Conservation (phyloP, 2,329 filamentous ascomycete genomes). For the Claviceps lovelessii region DNA sequence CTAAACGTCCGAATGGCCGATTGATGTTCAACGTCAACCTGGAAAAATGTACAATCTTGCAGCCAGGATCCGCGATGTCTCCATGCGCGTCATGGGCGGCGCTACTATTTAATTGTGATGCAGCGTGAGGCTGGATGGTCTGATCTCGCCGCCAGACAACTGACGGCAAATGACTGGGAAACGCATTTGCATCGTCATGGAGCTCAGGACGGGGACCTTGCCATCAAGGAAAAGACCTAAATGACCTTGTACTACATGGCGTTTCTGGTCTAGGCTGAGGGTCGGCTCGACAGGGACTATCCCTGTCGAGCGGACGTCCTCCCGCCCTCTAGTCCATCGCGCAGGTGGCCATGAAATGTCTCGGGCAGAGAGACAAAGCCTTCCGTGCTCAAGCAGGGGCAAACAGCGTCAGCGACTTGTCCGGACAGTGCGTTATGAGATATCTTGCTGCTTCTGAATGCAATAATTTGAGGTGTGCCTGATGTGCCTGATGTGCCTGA, state of each 20-base stretch:
- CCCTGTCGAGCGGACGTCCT: slow-evolving; percentile 6
- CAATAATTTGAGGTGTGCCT: not conserved
- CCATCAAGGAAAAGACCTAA: not conserved
- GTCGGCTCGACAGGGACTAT: not conserved
- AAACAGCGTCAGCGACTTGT: not conserved
- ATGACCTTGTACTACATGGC: not conserved
- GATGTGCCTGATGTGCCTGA: not conserved
- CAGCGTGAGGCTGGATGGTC: not conserved
- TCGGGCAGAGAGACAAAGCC: slow-evolving; percentile 5
- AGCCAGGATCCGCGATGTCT: not conserved
- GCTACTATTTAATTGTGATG: not conserved
- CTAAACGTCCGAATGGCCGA: not conserved
- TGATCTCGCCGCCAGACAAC: not conserved
- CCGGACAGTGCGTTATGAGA: not conserved
- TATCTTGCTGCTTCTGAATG: not conserved
- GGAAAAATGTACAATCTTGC: not conserved
- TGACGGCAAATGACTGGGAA: not conserved
- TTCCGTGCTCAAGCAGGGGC: not conserved
- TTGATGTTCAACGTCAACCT: not conserved
- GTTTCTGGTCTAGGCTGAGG: not conserved
- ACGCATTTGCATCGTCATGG: not conserved
- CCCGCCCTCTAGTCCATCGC: slow-evolving; percentile 3
- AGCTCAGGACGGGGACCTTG: not conserved
- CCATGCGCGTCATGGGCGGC: not conserved
- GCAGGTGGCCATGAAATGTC: slow-evolving; percentile 7